Evolutionary conservation across 208 protist genomes (phyloP), one percentile per base, ranked within the genome.

Genomic region (Leishmania arabica): DNA sequence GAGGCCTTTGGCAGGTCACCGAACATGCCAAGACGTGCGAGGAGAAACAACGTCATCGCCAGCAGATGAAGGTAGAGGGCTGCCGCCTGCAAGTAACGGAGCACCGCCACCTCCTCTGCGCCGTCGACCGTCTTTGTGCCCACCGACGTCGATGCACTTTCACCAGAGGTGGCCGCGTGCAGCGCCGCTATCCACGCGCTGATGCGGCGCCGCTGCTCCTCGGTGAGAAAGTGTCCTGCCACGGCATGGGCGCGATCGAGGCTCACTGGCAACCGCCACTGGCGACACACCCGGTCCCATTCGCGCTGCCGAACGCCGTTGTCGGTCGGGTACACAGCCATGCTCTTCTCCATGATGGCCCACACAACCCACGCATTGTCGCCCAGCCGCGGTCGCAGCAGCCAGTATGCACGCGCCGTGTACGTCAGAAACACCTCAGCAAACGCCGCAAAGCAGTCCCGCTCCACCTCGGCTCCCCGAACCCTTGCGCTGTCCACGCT

Each of bases 11-110:
- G n/a, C 42, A 90, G 80, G 65, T 88, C 84, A 17, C 87, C 88
- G 9, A 86, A 78, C 17, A 93, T 65, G 47, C 85, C 81, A 31
- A 90, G 89, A 3, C 83, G 86, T 40, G 85, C 54, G 58, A 89
- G 84, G 24, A 91, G 84, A 49, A 77, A 24, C 49, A 84, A 78
- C 42, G 84, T 82, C 47, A 90, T 75, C 42, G 90, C 75, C 45
- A 96, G 83, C 34, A 96, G 74, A 56, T 95, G 91, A 78, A 92
- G 69, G 72, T 93, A 96, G 15, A 95, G 75, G n/a, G 90, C 88
- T 13, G 64, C 76, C 21, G 79, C 69, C 27, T 90, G 91, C 58
- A 96, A 54, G 79, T 96, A 96, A 31, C 88, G 78, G 80, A 91
- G 91, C n/a, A 89, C 64, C 0, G 71, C 75, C 53, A 91, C 74